Evolutionary conservation across 495 filamentous ascomycete species (phyloP), one percentile per base, ranked within the genome.

Genomic region (Lophium mytilinum): DNA sequence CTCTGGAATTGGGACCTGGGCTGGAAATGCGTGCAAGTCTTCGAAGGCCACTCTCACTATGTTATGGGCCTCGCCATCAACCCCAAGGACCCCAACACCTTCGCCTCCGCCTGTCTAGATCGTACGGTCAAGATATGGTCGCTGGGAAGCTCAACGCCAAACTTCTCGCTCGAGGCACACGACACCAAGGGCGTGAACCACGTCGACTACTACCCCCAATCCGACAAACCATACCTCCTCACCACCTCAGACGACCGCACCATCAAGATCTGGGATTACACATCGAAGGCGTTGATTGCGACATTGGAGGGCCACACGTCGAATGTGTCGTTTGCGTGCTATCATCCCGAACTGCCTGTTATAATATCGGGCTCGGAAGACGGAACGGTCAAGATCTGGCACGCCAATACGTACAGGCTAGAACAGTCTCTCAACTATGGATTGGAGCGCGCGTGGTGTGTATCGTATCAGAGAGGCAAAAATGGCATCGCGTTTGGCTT

Each of bases 1-100:
- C 77, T 96, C 53, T 99, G 94, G 94, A 90, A 99, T 73, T 99
- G 93, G 93, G 93, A 97, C 64, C 91, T 89, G 69, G 81, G 81
- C 60, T 99, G 94, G 94, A 97, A 96, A 72, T 96, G 92, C 64
- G 89, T 97, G 15, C 89, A 96, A 69, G 85, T 96, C 41, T 99
- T 96, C 65, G 93, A 99, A 69, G 93, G 93, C n/a, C 95, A 99
- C 67, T 87, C 84, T 65, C 90, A 96, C 73, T 96, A 90, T 77
- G 93, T 97, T 40, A 98, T 98, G 94, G 90, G 90, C n/a, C 79
- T 99, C 60, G 84, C 94, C n/a, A 95, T 99, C 70, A 97, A 99
- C 72, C 93, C 93, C 14, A 99, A 97, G 71, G 93, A 97, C 64
- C 96, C 94, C 18, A 99, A 99, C 69, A 91, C 93, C 15, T 98